Evolutionary conservation across 2,329 filamentous ascomycete genomes (phyloP).

Genomic region (Fusarium zealandicum): DNA sequence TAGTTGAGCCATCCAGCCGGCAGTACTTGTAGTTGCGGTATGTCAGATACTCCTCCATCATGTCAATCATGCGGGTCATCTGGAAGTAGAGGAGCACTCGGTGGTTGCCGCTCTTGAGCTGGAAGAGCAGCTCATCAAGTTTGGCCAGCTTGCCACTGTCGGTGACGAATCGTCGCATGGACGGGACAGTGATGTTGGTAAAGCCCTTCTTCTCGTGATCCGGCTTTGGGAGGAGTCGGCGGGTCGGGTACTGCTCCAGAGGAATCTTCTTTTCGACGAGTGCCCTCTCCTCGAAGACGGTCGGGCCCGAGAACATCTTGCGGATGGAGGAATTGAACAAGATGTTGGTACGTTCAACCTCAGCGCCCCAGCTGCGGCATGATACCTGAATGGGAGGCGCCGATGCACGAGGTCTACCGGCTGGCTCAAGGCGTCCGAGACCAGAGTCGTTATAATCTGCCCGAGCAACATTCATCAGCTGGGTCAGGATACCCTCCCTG

Average conservation of each 20-base stretch:
- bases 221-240: conserved; percentile 75
- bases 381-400: conserved; percentile 86
- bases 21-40: conserved; percentile 99
- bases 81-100: conserved; percentile 98
- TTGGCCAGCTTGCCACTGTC: conserved; percentile 96
- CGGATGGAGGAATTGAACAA: conserved; percentile 83
- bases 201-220: conserved; percentile 84
- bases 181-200: conserved; percentile 90
- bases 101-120: conserved; percentile 90
- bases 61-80: conserved; percentile 99
- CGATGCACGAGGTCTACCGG: conserved; percentile 77
- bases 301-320: conserved; percentile 74
- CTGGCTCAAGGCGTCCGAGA: conserved; percentile 80
- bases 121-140: conserved; percentile 83
- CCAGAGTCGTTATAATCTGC: conserved; percentile 72
- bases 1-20: conserved; percentile 93
- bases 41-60: conserved; percentile 98
- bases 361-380: conserved; percentile 71
- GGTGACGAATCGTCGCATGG: conserved; percentile 96
- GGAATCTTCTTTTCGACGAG: conserved; percentile 78
- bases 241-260: conserved; percentile 67
- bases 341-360: conserved; percentile 72
- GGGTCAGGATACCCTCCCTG: conserved; percentile 73
- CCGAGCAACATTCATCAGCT: conserved; percentile 80
- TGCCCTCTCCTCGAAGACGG: conserved; percentile 71